Evolutionary conservation across 345 rosid species (phyloP), one percentile per base, ranked within the genome.

Genomic region (Lenwebbia sp.): DNA sequence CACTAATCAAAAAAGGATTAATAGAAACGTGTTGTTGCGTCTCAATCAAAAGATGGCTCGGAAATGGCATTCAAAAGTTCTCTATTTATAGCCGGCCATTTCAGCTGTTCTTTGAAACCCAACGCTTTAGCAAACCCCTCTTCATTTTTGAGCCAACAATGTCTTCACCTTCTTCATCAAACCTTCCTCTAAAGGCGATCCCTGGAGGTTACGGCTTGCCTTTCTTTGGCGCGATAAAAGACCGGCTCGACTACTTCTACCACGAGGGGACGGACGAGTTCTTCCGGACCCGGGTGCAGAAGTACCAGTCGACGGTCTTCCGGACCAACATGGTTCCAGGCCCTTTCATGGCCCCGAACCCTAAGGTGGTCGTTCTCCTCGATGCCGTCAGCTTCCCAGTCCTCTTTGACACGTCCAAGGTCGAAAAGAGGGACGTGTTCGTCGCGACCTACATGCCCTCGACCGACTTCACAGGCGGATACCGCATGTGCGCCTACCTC

Each of bases 231-330:
- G 87, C 90, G 4, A 44, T 89, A 23, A 84, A 52, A 12, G 90
- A 89, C 84, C 89, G 90, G 51, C 84, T 85, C 15, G 90, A 87
- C 88, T 89, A 83, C 60, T 87, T 89, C 89, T 89, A 87, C 88
- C 65, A 51, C 44, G 89, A 87, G 82, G 90, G 90, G 12, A 85
- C 52, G 12, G 89, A 89, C 28, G 33, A 85, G 62, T 89, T 87
- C 89, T 89, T 89, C 89, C 47, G 54, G 50, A 65, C 86, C 8
- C 75, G 87, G 26, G 86, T 87, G 49, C 30, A 54, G 33, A 83
- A 89, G 83, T 81, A 89, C 86, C 54, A 74, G 13, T 87, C 89
- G 17, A 87, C 90, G 23, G 86, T 89, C 83, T 89, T 85, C 89
- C 86, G 89, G n/a, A 37, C 85, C 81, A 89, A 87, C 85, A 81